Evolutionary conservation across 768 basidiomycete species (phyloP), one percentile per base, ranked within the genome.

Genomic region (Chlorophyllum brunneum): DNA sequence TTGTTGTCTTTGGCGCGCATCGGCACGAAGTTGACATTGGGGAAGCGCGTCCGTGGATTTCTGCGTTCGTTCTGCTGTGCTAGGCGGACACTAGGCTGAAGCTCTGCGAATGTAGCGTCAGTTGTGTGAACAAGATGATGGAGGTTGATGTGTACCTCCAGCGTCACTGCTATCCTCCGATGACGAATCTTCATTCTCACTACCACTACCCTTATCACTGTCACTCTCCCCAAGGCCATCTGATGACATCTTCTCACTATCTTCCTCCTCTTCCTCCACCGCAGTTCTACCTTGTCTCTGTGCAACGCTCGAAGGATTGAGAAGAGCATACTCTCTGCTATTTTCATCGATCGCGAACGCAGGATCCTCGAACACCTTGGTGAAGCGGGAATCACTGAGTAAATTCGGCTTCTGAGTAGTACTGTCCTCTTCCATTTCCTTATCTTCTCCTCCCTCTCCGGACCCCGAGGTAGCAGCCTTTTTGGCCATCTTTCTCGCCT

Each of bases 331-430:
- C 72, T 98, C 97, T 60, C 90, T 77, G 58, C 76, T 89, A 36
- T 70, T 79, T 72, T 94, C 90, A 68, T 98, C 95, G 58, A 99
- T 89, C 61, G 87, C 79, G 67, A 92, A 99, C 51, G 90, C 89
- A 3, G 92, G 86, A 63, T 97, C 85, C 70, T 91, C 83, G 68
- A 97, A 99, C 33, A 99, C 78, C 39, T 82, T 86, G 51, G 85
- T 76, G 79, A 98, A 99, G 50, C 97, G 87, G 50, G 86, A 83
- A 68, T 99, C 97, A 39, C 72, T 81, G 57, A 95, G 83, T 54
- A 95, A 67, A 48, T 67, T 84, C 36, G 70, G 65, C 49, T 70
- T 69, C 36, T 63, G 65, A 39, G 62, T 67, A 40, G 67, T 68
- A 46, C 63, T 68, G 40, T 65, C 70, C 26, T 68, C 69, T 50